Evolutionary conservation across 1,284 basidiomycete genomes (phyloP).

Genomic region (Testicularia cyperi): DNA sequence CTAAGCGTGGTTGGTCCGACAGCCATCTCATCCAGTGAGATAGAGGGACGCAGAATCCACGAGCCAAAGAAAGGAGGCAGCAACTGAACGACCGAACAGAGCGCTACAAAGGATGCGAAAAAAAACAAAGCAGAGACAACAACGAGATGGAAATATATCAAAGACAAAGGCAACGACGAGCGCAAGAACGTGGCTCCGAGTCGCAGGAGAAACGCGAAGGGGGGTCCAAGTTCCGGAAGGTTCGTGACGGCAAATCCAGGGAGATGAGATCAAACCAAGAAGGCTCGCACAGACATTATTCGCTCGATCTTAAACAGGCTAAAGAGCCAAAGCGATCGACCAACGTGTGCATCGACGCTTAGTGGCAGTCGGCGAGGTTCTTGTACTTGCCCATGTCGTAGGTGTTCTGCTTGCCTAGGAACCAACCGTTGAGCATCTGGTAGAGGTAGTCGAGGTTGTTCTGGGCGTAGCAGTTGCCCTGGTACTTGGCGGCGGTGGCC

Average conservation of each 20-base stretch:
- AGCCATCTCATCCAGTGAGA: too few species aligned
- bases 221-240: too few species aligned
- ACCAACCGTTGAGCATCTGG: slow-evolving; percentile 47
- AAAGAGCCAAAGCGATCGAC: not conserved
- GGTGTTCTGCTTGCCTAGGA: slow-evolving; percentile 32
- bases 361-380: slow-evolving; percentile 30
- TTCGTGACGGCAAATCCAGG: too few species aligned
- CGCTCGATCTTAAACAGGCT: not conserved
- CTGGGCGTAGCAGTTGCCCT: slow-evolving; percentile 40
- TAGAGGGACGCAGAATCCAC: too few species aligned
- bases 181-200: too few species aligned
- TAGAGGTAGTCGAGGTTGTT: slow-evolving; percentile 52
- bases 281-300: too few species aligned
- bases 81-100: too few species aligned
- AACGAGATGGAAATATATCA: too few species aligned
- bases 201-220: too few species aligned
- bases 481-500: slow-evolving; percentile 23
- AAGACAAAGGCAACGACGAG: too few species aligned
- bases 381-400: slow-evolving; percentile 31
- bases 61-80: too few species aligned
- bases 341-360: not conserved
- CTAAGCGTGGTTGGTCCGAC: too few species aligned
- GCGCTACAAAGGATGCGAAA: not conserved
- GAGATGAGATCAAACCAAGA: not conserved
- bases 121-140: not conserved